phyloP scores from a whole-genome alignment of 768 basidiomycete genomes.

The Kwoniella bestiolae region DNA sequence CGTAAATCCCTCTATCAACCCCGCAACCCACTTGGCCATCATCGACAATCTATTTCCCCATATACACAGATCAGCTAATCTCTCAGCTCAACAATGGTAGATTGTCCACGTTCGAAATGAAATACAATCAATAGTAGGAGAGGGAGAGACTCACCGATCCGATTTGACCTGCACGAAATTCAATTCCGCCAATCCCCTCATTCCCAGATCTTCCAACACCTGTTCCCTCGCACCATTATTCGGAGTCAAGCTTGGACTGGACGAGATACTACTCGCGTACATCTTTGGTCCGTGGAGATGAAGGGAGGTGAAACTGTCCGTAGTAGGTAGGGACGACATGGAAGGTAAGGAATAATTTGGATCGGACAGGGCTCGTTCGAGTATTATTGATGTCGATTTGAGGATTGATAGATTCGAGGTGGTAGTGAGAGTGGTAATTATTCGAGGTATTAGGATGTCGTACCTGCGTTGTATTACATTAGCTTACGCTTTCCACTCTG shows the following conservation, averaged over 20 bases:
- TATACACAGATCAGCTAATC: neutral
- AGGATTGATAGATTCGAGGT: slow-evolving; percentile 40
- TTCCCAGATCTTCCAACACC: slow-evolving; percentile 49
- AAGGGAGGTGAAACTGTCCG: slow-evolving; percentile 12
- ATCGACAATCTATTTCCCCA: slow-evolving; percentile 23
- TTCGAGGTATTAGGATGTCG: slow-evolving; percentile 45
- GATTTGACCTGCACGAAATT: slow-evolving; percentile 36
- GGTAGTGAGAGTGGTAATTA: slow-evolving; percentile 35
- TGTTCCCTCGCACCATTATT: slow-evolving; percentile 22
- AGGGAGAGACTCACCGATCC: slow-evolving; percentile 53
- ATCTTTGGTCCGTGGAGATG: slow-evolving; percentile 20
- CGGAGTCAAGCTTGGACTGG: slow-evolving; percentile 17
- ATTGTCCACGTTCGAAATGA: no score
- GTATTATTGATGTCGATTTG: slow-evolving; percentile 32
- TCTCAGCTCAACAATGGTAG: no score
- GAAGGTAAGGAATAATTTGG: slow-evolving; percentile 35
- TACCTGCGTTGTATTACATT: slow-evolving; percentile 27
- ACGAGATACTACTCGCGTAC: slow-evolving; percentile 28
- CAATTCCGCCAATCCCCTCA: slow-evolving; percentile 48
- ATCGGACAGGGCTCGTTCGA: slow-evolving; percentile 39
- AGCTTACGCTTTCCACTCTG: neutral
- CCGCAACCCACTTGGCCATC: slow-evolving; percentile 45
- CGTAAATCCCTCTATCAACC: slow-evolving; percentile 41
- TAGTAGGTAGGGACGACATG: slow-evolving; percentile 2
- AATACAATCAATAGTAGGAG: no score